A percentile compares a stretch with the other conserved stretches of the same genome.
Conservation (phyloP, 176 grass and related monocot genomes). For the Raddia guianensis region DNA sequence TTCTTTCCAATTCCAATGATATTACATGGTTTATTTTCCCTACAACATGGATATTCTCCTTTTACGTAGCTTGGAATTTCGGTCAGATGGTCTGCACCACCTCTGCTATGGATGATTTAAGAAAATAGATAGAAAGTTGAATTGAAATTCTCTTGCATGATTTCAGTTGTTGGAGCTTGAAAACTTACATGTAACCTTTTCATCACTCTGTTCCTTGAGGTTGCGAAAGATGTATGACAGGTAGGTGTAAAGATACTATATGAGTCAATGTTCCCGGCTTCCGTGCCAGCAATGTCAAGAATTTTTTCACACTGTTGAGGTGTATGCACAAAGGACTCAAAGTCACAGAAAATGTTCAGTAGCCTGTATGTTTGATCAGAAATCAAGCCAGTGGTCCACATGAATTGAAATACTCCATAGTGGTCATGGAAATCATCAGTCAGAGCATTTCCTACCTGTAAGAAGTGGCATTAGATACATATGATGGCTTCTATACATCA, state of each 20-base stretch:
- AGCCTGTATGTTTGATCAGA: conserved; percentile 96
- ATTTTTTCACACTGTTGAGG: conserved; percentile 74
- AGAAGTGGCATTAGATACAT: conserved; percentile 35
- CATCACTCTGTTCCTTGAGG: conserved; percentile 84
- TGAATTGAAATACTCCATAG: conserved; percentile 94
- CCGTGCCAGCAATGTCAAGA: conserved; percentile 78
- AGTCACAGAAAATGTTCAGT: conserved; percentile 88
- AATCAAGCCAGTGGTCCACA: conserved; percentile 90
- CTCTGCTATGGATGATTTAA: neutral
- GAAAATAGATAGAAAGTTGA: conserved; percentile 20
- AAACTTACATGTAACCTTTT: conserved; percentile 87
- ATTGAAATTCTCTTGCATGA: conserved; percentile 9
- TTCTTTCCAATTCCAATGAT: no score
- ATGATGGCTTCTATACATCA: neutral
- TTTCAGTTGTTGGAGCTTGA: conserved; percentile 31
- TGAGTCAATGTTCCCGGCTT: conserved; percentile 90
- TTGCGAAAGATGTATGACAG: conserved; percentile 70
- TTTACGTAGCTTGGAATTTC: no score
- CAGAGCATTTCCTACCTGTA: conserved; percentile 98
- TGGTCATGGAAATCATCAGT: conserved; percentile 97
- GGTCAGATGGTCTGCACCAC: no score
- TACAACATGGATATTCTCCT: no score
- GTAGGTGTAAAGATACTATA: conserved; percentile 99
- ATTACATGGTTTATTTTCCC: no score
- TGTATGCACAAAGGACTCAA: conserved; percentile 80